A percentile compares a stretch with the other conserved stretches of the same genome.
Conservation (phyloP, 257 asterid genomes). For the Linderniella brevidens region DNA sequence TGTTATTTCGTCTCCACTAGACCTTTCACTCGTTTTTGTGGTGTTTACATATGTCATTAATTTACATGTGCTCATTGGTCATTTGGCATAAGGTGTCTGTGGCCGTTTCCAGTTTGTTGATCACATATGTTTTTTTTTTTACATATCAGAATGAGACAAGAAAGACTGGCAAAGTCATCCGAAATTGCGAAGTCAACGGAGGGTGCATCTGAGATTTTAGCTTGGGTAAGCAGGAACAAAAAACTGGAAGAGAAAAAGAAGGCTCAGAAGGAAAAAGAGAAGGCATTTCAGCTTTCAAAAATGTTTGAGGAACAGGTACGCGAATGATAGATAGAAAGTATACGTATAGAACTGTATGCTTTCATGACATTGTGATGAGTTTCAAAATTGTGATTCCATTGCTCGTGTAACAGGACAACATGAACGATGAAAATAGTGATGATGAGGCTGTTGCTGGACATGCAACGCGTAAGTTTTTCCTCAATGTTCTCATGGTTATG, state of each 20-base stretch:
- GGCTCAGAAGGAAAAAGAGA: slow-evolving; percentile 61
- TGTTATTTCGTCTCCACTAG: no score
- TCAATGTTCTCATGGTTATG: background rate
- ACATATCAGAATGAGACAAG: slow-evolving; percentile 60
- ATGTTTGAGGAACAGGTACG: slow-evolving; percentile 86
- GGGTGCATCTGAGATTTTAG: slow-evolving; percentile 55
- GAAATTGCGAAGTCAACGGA: slow-evolving; percentile 45
- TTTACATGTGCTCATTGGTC: background rate
- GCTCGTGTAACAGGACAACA: slow-evolving; percentile 42
- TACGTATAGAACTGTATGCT: background rate
- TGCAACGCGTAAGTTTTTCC: slow-evolving; percentile 29
- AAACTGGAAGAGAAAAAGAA: slow-evolving; percentile 64
- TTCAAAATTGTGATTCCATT: background rate
- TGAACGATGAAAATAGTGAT: slow-evolving; percentile 65
- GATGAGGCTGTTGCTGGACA: slow-evolving; percentile 35
- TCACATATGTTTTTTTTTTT: background rate
- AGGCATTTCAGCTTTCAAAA: slow-evolving; percentile 67
- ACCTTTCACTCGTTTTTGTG: no score
- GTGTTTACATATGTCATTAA: no score
- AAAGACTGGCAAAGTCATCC: slow-evolving; percentile 50
- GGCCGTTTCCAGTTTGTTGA: background rate
- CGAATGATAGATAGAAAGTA: slow-evolving; percentile 9
- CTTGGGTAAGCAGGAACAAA: slow-evolving; percentile 80
- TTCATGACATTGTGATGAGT: background rate
- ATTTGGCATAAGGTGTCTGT: background rate